Conservation (phyloP, 2,329 filamentous ascomycete genomes). For the Alternaria tenuissima region DNA sequence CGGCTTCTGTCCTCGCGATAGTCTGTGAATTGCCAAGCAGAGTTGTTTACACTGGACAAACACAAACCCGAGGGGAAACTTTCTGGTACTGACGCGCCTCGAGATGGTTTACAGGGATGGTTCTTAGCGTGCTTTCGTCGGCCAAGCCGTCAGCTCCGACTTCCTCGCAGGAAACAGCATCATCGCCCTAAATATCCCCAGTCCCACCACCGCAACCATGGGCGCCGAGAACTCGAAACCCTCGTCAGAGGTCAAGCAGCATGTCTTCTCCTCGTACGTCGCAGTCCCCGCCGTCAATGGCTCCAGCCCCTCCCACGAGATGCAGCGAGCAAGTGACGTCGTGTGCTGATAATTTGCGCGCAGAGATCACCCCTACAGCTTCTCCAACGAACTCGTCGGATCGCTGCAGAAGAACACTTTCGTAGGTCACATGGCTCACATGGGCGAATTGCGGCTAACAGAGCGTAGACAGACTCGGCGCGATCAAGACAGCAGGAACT, state of each 20-base stretch:
- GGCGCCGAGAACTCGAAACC: slow-evolving; percentile 70
- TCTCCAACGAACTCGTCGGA: slow-evolving; percentile 84
- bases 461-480: slow-evolving; percentile 80
- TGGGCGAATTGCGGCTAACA: background rate
- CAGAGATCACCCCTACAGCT: slow-evolving; percentile 69
- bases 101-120: slow-evolving; percentile 24
- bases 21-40: background rate
- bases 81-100: slow-evolving; percentile 26
- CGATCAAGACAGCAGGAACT: slow-evolving; percentile 85
- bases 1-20: background rate
- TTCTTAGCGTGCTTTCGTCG: slow-evolving; percentile 32
- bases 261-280: slow-evolving; percentile 69
- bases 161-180: slow-evolving; percentile 43
- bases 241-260: slow-evolving; percentile 62
- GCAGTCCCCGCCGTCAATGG: slow-evolving; percentile 31
- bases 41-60: background rate
- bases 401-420: slow-evolving; percentile 84
- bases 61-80: slow-evolving; percentile 9
- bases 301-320: slow-evolving; percentile 6
- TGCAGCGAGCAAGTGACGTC: slow-evolving; percentile 9
- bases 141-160: slow-evolving; percentile 42
- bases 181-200: slow-evolving; percentile 33
- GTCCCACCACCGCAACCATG: slow-evolving; percentile 56
- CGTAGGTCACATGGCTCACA: slow-evolving; percentile 60
- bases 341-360: slow-evolving; percentile 45